These are phyloP conservation scores for Lasiodiplodia gonubiensis DNA, from an alignment of 2,329 filamentous ascomycete species.

Conservation along the genomic window DNA sequence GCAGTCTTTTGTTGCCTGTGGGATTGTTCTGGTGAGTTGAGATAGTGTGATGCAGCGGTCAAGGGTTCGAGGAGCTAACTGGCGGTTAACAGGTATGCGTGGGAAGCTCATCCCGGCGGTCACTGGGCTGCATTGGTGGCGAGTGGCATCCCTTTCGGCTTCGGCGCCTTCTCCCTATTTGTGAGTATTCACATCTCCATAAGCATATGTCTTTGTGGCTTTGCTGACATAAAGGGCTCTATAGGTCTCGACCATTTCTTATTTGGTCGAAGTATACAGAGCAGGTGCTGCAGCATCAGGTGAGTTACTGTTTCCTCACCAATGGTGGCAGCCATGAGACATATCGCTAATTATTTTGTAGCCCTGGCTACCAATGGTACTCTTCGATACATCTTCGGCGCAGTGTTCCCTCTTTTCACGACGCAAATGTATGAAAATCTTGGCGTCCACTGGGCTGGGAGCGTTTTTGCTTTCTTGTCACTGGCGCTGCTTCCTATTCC, in stretches of 20 bases:
- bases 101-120: slow-evolving; percentile 56
- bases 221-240: background rate
- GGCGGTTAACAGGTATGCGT: slow-evolving; percentile 48
- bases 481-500: slow-evolving; percentile 44
- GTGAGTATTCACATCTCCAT: slow-evolving; percentile 45
- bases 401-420: slow-evolving; percentile 51
- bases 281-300: background rate
- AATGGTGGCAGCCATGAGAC: too few species aligned
- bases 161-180: slow-evolving; percentile 66
- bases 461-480: slow-evolving; percentile 54
- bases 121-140: slow-evolving; percentile 60
- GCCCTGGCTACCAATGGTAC: slow-evolving; percentile 48
- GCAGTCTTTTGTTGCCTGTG: slow-evolving; percentile 59
- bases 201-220: too few species aligned
- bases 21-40: slow-evolving; percentile 60
- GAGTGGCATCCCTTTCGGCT: slow-evolving; percentile 63
- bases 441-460: slow-evolving; percentile 56
- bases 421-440: slow-evolving; percentile 52
- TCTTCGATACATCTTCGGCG: slow-evolving; percentile 44
- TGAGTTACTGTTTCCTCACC: background rate
- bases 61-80: background rate
- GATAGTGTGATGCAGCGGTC: too few species aligned
- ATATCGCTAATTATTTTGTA: background rate
- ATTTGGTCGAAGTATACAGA: background rate
- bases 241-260: background rate